phyloP scores from a whole-genome alignment of 192 early-diverging fungal species.

The Coemansia sp. region DNA sequence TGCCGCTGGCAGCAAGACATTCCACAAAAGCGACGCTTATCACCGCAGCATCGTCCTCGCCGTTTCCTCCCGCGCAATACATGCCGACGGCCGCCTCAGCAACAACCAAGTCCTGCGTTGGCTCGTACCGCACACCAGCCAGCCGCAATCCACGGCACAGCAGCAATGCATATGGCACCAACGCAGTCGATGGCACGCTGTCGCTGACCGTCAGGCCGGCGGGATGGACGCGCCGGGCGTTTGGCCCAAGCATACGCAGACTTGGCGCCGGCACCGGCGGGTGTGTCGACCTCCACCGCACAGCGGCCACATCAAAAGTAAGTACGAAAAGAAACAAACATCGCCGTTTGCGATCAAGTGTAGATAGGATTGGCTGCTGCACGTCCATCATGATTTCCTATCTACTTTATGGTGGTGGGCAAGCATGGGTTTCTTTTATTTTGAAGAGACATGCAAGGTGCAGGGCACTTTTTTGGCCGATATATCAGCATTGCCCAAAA shows the following conservation, averaged over 20 bases:
- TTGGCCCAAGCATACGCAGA: conserved; percentile 32
- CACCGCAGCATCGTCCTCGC: neutral
- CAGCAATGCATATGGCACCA: conserved; percentile 1
- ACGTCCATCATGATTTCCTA: conserved; percentile 12
- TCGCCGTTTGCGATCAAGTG: neutral
- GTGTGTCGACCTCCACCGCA: conserved; percentile 39
- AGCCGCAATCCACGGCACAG: neutral
- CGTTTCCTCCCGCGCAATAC: neutral
- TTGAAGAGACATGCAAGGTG: neutral
- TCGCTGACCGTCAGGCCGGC: conserved; percentile 36
- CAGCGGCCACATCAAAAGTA: conserved; percentile 13
- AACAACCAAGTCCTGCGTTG: neutral
- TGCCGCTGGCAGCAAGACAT: conserved; percentile 1
- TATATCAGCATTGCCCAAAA: conserved; percentile 3
- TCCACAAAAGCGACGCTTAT: conserved; percentile 20
- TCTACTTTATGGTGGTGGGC: neutral
- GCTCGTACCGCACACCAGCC: neutral
- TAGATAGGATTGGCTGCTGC: conserved; percentile 9
- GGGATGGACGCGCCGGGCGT: conserved; percentile 36
- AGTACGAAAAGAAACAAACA: conserved; percentile 12
- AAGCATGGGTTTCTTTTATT: neutral
- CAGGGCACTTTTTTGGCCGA: neutral
- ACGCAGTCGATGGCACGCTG: conserved; percentile 47
- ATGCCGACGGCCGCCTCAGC: conserved; percentile 1
- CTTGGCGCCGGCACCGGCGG: conserved; percentile 57